Conservation (phyloP, 192 early-diverging fungal species). For the Coemansia aciculifera region DNA sequence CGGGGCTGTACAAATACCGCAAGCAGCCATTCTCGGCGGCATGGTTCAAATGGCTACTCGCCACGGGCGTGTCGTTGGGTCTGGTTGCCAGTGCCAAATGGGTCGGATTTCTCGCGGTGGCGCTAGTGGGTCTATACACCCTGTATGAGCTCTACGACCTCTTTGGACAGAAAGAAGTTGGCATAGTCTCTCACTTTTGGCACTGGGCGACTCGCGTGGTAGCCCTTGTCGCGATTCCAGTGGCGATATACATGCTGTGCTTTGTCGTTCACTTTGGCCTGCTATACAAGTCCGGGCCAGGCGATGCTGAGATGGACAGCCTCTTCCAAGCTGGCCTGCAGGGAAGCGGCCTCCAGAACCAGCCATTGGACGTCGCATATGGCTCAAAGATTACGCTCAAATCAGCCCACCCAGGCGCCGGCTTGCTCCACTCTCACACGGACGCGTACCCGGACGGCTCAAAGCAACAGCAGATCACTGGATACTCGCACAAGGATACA, state of each 20-base stretch:
- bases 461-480: constrained; percentile 96
- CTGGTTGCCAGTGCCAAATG: constrained; percentile 90
- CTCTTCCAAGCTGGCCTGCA: constrained; percentile 92
- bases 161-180: constrained; percentile 72
- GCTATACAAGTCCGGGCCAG: constrained; percentile 75
- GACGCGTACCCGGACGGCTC: constrained; percentile 82
- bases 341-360: constrained; percentile 75
- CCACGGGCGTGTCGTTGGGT: constrained; percentile 87
- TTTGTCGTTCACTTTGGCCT: constrained; percentile 91
- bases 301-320: constrained; percentile 92
- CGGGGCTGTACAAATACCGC: constrained; percentile 75
- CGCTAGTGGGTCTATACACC: constrained; percentile 88
- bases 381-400: constrained; percentile 89
- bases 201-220: constrained; percentile 86
- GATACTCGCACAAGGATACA: constrained; percentile 87
- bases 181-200: constrained; percentile 60
- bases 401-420: constrained; percentile 64
- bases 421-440: constrained; percentile 91
- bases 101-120: constrained; percentile 93
- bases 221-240: constrained; percentile 80
- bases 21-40: constrained; percentile 72
- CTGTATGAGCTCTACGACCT: constrained; percentile 91
- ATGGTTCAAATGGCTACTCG: constrained; percentile 89
- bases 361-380: constrained; percentile 88
- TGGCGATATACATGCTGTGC: constrained; percentile 76